These are phyloP conservation scores for Brettanomyces nanus DNA, from an alignment of 805 yeast species.

Conservation along the genomic window DNA sequence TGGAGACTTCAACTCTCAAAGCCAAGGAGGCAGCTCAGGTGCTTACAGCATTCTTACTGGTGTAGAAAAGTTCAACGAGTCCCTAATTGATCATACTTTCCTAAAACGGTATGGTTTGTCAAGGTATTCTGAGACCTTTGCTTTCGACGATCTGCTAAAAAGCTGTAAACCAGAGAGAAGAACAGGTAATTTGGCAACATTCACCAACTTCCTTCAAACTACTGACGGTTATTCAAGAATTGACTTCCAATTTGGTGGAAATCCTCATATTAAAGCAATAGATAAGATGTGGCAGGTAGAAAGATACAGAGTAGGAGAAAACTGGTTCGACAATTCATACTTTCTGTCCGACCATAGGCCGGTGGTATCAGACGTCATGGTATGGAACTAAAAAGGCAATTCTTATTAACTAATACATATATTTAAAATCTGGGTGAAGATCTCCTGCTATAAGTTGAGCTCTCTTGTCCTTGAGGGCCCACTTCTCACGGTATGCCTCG, in stretches of 20 bases:
- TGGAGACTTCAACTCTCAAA: slow-evolving; percentile 52
- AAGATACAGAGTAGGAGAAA: slow-evolving; percentile 28
- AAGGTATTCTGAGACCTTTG: slow-evolving; percentile 13
- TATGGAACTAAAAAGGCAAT: neutral
- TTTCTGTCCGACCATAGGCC: slow-evolving; percentile 43
- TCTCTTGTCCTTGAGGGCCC: slow-evolving; percentile 22
- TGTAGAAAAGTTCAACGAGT: slow-evolving; percentile 3
- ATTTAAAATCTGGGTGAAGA: slow-evolving; percentile 37
- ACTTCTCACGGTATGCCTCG: slow-evolving; percentile 20
- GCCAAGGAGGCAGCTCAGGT: slow-evolving; percentile 30
- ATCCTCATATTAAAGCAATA: slow-evolving; percentile 11
- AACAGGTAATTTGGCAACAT: slow-evolving; percentile 30
- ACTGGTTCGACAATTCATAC: slow-evolving; percentile 26
- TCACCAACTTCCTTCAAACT: slow-evolving; percentile 30
- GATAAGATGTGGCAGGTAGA: slow-evolving; percentile 15
- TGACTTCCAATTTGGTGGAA: slow-evolving; percentile 32
- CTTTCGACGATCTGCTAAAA: slow-evolving; percentile 22
- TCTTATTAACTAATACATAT: slow-evolving; percentile 29
- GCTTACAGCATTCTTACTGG: slow-evolving; percentile 27
- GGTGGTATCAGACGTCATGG: slow-evolving; percentile 25
- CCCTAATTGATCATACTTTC: slow-evolving; percentile 16
- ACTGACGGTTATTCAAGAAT: slow-evolving; percentile 23
- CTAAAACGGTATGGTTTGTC: slow-evolving; percentile 12
- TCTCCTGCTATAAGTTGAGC: slow-evolving; percentile 27
- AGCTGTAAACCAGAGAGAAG: slow-evolving; percentile 20